Conservation (phyloP, 2,329 filamentous ascomycete species). For the Colletotrichum lentis region DNA sequence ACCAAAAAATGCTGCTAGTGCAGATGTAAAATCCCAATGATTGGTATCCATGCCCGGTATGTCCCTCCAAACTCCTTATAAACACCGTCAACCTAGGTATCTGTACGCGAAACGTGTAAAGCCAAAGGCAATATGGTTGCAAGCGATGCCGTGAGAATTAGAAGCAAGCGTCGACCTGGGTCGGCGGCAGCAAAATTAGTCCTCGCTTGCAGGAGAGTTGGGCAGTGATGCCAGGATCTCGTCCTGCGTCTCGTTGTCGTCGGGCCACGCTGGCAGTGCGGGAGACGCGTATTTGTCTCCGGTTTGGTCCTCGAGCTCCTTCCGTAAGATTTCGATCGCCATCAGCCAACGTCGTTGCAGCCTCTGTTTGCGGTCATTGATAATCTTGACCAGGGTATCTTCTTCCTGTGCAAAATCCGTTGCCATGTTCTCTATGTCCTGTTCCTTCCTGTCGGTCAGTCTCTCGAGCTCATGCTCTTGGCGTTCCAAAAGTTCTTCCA, state of each 20-base stretch:
- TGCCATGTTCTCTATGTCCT: slow-evolving; percentile 59
- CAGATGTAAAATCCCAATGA: slow-evolving; percentile 23
- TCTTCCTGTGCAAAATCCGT: slow-evolving; percentile 59
- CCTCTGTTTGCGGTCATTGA: slow-evolving; percentile 55
- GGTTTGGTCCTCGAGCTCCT: slow-evolving; percentile 58
- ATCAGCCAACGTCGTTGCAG: slow-evolving; percentile 62
- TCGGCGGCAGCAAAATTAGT: slow-evolving; percentile 14
- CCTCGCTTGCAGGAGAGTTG: slow-evolving; percentile 28
- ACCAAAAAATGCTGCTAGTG: slow-evolving; percentile 22
- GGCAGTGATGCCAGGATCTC: slow-evolving; percentile 27
- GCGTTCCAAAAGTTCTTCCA: slow-evolving; percentile 65
- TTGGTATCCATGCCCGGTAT: slow-evolving; percentile 31
- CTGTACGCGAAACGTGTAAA: slow-evolving; percentile 16
- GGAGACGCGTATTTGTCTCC: slow-evolving; percentile 54
- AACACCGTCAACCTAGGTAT: slow-evolving; percentile 34
- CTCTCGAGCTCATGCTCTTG: slow-evolving; percentile 62
- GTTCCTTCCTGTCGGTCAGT: slow-evolving; percentile 55
- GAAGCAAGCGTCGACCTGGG: slow-evolving; percentile 8
- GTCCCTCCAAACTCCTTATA: slow-evolving; percentile 27
- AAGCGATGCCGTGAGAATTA: slow-evolving; percentile 18
- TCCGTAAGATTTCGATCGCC: slow-evolving; percentile 61
- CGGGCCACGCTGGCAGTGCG: slow-evolving; percentile 52
- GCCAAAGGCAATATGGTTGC: slow-evolving; percentile 13
- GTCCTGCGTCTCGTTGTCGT: slow-evolving; percentile 42
- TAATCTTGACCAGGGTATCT: slow-evolving; percentile 55